Percentiles rank a stretch among this genome's conserved stretches.
phyloP scores from a whole-genome alignment of 306 rosid species.

The Canavalia gladiata region DNA sequence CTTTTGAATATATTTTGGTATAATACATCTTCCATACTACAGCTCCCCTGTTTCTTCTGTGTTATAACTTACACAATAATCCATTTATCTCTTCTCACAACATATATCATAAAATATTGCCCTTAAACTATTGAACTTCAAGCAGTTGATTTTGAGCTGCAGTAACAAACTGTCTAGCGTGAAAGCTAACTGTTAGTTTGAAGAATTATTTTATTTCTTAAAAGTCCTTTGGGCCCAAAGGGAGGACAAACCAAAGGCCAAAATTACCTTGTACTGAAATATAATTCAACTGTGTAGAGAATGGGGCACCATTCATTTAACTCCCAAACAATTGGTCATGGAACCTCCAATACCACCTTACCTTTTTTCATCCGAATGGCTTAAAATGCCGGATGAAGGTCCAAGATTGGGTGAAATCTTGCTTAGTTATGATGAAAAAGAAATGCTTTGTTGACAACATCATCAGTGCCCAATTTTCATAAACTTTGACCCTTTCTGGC shows the following conservation, averaged over 20 bases:
- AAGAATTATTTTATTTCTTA: not conserved
- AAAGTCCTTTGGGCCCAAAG: constrained; percentile 6
- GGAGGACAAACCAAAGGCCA: not conserved
- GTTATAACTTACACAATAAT: constrained; percentile 23
- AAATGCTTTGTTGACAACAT: not conserved
- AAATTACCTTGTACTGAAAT: not conserved
- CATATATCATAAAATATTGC: not conserved
- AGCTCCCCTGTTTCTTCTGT: constrained; percentile 23
- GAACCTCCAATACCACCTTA: not conserved
- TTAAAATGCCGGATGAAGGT: not conserved
- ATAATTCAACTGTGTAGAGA: not conserved
- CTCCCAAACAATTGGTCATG: constrained; percentile 11
- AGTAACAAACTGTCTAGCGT: not conserved
- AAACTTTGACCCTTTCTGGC: not conserved
- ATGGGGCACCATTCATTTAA: not conserved
- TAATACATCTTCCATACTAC: constrained; percentile 29
- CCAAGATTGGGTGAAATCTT: not conserved
- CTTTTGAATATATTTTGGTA: constrained; percentile 79
- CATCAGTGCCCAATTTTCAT: not conserved
- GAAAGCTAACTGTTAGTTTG: not conserved
- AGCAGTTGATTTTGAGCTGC: constrained; percentile 14
- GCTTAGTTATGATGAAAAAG: constrained; percentile 17
- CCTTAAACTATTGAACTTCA: constrained; percentile 18
- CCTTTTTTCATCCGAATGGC: not conserved
- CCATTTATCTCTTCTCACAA: constrained; percentile 9